Base-by-base conservation (phyloP, 352 stramenopile genomes). In the Phytophthora sansomeana region DNA sequence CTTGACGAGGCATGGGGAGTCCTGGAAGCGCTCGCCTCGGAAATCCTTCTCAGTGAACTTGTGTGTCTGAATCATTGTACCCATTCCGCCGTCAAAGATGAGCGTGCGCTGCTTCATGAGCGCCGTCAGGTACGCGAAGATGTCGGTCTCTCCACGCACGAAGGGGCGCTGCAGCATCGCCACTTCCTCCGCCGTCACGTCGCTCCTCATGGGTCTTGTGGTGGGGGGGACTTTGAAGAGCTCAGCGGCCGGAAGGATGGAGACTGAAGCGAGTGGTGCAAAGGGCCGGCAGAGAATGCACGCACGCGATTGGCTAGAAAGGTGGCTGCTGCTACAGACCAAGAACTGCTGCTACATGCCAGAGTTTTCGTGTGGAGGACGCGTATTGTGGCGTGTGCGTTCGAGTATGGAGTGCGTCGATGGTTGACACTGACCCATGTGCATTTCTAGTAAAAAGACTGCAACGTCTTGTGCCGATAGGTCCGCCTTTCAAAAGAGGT, bases 1-100 rank as follows among this genome's bases (percentile, higher is more conserved):
- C 79, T 98, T 98, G 13, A 98, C 94, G 39, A 97, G 90, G 64
- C 91, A 92, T 36, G 39, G 35, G 26, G 71, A 98, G 67, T 99
- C 87, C 58, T 92, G 89, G 73, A 98, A 99, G 8, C 90, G 86
- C 44, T 99, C 95, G 36, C 89, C 94, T 41, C 97, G 87, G 80
- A 98, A 99, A 53, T 98, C 96, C 51, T 97, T 95, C 65, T 99
- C 97, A 28, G 94, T 85, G 35, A 99, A 83, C 70, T 89, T 93
- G 71, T 92, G 72, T 50, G 86, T 73, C 71, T 99, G 97, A 74
- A 99, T 99, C 97, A 99, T 99, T 26, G 96, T 99, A 39, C 96
- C 97, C 97, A 99, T 99, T 46, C 93, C 97, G 67, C 97, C 97
- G 74, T 99, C 97, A 67, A 98, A 99, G 72, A 98, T 98, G 47